Evolutionary conservation across 257 asterid species (phyloP), one percentile per base, ranked within the genome.

Genomic region (Linaria vulgaris): DNA sequence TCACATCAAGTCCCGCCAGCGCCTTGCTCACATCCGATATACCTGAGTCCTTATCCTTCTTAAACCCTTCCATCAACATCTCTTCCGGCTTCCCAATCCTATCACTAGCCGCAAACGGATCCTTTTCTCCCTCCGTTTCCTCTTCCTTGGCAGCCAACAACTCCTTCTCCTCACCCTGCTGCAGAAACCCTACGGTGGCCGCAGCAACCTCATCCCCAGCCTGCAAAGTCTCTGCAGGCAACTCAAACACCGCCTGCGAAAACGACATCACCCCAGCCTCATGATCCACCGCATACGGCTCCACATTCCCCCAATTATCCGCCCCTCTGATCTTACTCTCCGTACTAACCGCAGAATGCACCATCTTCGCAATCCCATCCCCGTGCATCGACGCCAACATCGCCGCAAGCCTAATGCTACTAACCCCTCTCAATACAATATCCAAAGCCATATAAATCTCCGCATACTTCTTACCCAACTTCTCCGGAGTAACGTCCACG

Each of bases 371-470:
- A 13, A 92, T 87, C 76, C 97, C 85, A 12, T 92, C 97, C 0
- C 99, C 99, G 78, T 92, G 99, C 97, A 92, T 87, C 9, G 97
- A 83, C 19, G 87, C 95, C 56, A 92, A 78, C 99, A 92, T 92
- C 0, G 97, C 91, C 0, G 97, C 96, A 10, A 92, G 76, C 83
- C 99, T 83, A 67, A 92, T 92, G 71, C 87, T 85, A 70, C 96
- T 89, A 27, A 83, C 97, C 39, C 99, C 99, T 63, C 83, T 80
- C 81, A 92, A 73, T 37, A 92, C 97, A 24, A 92, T 92, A 80
- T 92, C 99, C 80, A 92, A 76, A 20, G 97, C 99, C 99, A 92
- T 92, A 59, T 92, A 92, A 67, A 92, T 80, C 72, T 92, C 99
- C 0, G 95, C 96, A 0, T 92, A 92, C 62, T 92, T 92, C 84